A percentile compares a stretch with the other conserved stretches of the same genome.
Conservation (phyloP, 345 rosid species). For the Diplotaxis tenuifolia region DNA sequence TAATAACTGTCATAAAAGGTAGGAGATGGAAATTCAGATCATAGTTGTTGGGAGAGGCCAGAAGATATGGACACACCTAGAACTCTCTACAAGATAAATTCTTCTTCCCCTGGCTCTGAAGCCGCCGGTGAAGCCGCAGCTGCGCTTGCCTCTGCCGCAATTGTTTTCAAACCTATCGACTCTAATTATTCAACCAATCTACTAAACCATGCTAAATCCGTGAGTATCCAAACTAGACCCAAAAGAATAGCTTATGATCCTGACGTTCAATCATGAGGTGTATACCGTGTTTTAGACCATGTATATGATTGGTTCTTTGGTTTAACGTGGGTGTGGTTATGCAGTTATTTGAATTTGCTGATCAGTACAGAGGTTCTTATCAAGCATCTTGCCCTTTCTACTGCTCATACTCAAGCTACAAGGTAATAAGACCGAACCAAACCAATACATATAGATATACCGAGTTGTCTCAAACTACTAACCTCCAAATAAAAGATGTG, state of each 20-base stretch:
- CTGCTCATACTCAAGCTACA: slow-evolving; percentile 84
- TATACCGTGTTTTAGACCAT: neutral
- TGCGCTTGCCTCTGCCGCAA: slow-evolving; percentile 73
- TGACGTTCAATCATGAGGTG: neutral
- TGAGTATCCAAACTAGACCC: slow-evolving; percentile 19
- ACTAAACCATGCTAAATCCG: slow-evolving; percentile 55
- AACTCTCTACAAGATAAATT: slow-evolving; percentile 60
- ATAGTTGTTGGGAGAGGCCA: slow-evolving; percentile 87
- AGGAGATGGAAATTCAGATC: slow-evolving; percentile 87
- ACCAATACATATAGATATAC: neutral
- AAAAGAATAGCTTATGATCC: neutral
- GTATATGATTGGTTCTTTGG: neutral
- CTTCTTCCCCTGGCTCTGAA: slow-evolving; percentile 67
- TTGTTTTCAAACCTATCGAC: slow-evolving; percentile 54
- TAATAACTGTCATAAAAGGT: slow-evolving; percentile 44
- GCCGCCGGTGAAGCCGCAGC: slow-evolving; percentile 88
- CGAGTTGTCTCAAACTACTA: neutral
- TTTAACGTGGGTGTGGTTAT: no score
- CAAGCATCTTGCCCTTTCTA: slow-evolving; percentile 82
- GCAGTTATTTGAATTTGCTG: slow-evolving; percentile 78
- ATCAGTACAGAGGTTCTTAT: slow-evolving; percentile 64
- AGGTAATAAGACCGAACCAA: slow-evolving; percentile 42
- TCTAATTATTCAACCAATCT: slow-evolving; percentile 55
- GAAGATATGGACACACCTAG: slow-evolving; percentile 92
- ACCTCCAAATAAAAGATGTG: neutral